Evolutionary conservation across 805 yeast genomes (phyloP), one percentile per base, ranked within the genome.

Genomic region (Wilhelminamyces savonicus): DNA sequence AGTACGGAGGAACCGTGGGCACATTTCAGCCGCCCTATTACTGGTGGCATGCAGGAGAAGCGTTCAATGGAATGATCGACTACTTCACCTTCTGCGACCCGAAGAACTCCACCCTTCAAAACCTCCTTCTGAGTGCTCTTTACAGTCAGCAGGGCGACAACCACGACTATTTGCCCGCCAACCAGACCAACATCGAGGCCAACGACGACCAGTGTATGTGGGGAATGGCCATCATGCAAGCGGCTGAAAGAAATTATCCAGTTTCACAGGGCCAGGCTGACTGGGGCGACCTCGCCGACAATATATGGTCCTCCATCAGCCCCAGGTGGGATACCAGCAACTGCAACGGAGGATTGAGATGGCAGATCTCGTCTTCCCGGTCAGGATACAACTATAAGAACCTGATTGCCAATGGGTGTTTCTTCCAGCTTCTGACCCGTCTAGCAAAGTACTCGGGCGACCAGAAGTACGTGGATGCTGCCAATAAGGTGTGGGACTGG

Each of bases 11-110:
- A 18, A 52, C 62, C 9, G 59, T 67, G 7, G 74, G 74, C 1
- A 62, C 62, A 68, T 66, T 69, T 40, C 35, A 49, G 4, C 29
- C 54, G 11, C 72, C 71, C 3, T 62, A 69, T 54, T 69, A 66
- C 50, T 69, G 74, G 74, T 69, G 74, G 74, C 57, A 68, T 35
- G 71, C 72, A 16, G 72, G 73, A 15, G 71, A 65, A 44, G 71
- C 69, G 4, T 69, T 68, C 54, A 73, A 73, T 13, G 68, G 70
- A 2, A 44, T 68, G 42, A 41, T 68, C 16, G 62, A 62, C 36
- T 64, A 62, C 46, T 56, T 48, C 37, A 48, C 56, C 5, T 55
- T 50, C 34, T 68, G 74, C 43, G 60, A 56, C 13, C 32, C 41
- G 10, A 46, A 46, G 19, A 64, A 67, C 36, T 36, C 29, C 7